Evolutionary conservation across 306 rosid genomes (phyloP).

Genomic region (Sophora flavescens): DNA sequence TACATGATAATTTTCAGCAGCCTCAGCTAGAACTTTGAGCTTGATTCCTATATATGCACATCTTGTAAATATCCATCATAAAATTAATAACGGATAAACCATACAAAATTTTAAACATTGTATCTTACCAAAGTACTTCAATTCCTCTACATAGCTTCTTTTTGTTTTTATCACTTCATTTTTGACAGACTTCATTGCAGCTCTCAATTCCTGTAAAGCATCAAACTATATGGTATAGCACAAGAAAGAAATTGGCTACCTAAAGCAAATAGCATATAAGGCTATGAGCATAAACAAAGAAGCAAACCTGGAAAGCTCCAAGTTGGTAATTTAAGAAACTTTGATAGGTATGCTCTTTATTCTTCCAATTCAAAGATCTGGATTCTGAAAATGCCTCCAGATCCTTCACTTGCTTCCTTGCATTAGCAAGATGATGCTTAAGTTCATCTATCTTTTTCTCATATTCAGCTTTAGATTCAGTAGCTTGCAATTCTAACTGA

Average conservation of each 20-base stretch:
- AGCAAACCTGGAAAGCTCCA: conserved; percentile 79
- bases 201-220: conserved; percentile 67
- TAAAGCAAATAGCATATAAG: conserved; percentile 6
- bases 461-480: conserved; percentile 65
- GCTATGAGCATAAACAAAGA: conserved; percentile 18
- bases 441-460: conserved; percentile 73
- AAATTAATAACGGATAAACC: conserved; percentile 27
- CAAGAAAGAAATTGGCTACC: conserved; percentile 31
- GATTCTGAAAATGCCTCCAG: conserved; percentile 81
- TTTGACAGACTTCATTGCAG: conserved; percentile 69
- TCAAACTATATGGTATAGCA: conserved; percentile 39
- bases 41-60: conserved; percentile 57
- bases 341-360: conserved; percentile 73
- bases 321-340: conserved; percentile 59
- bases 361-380: conserved; percentile 78
- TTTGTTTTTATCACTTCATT: conserved; percentile 69
- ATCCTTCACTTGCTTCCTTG: conserved; percentile 73
- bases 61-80: conserved; percentile 40
- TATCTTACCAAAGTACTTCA: conserved; percentile 79
- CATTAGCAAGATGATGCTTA: conserved; percentile 63
- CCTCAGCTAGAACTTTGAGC: conserved; percentile 89
- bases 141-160: conserved; percentile 69
- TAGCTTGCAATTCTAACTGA: conserved; percentile 68
- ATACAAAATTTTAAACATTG: conserved; percentile 26
- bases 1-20: conserved; percentile 84